Evolutionary conservation across 2,329 filamentous ascomycete species (phyloP).

Genomic region (Apiospora kogelbergensis): DNA sequence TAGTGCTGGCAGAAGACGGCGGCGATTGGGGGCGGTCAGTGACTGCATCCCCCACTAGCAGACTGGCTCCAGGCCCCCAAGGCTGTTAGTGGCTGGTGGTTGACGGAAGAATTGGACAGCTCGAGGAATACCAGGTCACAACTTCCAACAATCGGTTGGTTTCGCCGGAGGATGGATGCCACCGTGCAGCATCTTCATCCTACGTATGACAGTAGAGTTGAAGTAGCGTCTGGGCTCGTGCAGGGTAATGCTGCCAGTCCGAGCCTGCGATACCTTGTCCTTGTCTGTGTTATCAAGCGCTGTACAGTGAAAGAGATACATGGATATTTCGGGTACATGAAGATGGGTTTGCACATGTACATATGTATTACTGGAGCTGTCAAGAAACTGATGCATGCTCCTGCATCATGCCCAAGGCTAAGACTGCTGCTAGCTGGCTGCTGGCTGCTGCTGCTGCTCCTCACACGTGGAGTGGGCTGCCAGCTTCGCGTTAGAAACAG

Average conservation of each 20-base stretch:
- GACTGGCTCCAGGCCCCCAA: neutral
- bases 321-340: neutral
- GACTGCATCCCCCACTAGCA: neutral
- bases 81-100: neutral
- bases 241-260: neutral
- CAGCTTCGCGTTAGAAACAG: neutral
- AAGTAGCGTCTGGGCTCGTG: neutral
- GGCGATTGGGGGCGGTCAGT: neutral
- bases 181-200: too few relatives aligned
- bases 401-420: neutral
- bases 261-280: too few relatives aligned
- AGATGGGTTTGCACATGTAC: neutral
- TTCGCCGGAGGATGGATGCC: too few relatives aligned
- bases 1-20: neutral
- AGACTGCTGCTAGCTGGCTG: too few relatives aligned
- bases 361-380: neutral
- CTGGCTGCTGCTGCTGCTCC: neutral
- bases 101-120: neutral
- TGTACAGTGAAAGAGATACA: neutral
- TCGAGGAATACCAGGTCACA: neutral
- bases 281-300: neutral
- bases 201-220: neutral
- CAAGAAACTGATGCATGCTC: neutral
- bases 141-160: too few relatives aligned
- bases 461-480: neutral